Base-by-base conservation (phyloP, 768 basidiomycete genomes). In the Amanita subjunquillea region DNA sequence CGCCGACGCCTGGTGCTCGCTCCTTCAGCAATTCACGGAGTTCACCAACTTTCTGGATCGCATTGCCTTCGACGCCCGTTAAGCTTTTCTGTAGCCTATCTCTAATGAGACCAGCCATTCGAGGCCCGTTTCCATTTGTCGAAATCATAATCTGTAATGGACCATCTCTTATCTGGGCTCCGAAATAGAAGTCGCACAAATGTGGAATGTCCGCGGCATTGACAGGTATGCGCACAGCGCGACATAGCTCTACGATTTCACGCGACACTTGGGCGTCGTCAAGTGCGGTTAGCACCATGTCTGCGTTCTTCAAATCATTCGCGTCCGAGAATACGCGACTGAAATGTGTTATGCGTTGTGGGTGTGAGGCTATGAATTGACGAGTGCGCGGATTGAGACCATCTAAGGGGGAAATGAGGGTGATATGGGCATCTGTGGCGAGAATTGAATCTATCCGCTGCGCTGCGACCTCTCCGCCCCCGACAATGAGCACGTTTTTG, bases 111-210 rank as follows among this genome's bases (percentile, higher is more conserved):
- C 86, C 86, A 3, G 94, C 92, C 62, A 98, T 75, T 62, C 89
- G 85, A 2, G 96, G 96, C 10, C 91, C 89, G 59, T 88, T 83
- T 30, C 96, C 96, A 55, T 90, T 90, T 3, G 96, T 98, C 15
- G 91, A 94, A 48, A 99, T 83, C 87, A 98, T 87, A 57, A 99
- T 82, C 68, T 96, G 93, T 22, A 99, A 71, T 0, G 94, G 90
- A 0, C 95, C 94, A 55, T 83, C 78, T 29, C 91, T 84, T 55
- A 97, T 82, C 65, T 91, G 89, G 3, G 91, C 87, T 47, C 96
- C 96, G 69, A 98, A 99, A 73, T 94, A 98, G 63, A 99, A 99
- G 68, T 99, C 95, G 74, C 96, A 99, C 40, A 84, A 79, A 41
- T 88, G 82, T 2, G 96, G 96, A 55, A 97, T 87, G 70, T 99